phyloP scores from a whole-genome alignment of 768 basidiomycete genomes.

The Chalciporus pseudorubinellus region DNA sequence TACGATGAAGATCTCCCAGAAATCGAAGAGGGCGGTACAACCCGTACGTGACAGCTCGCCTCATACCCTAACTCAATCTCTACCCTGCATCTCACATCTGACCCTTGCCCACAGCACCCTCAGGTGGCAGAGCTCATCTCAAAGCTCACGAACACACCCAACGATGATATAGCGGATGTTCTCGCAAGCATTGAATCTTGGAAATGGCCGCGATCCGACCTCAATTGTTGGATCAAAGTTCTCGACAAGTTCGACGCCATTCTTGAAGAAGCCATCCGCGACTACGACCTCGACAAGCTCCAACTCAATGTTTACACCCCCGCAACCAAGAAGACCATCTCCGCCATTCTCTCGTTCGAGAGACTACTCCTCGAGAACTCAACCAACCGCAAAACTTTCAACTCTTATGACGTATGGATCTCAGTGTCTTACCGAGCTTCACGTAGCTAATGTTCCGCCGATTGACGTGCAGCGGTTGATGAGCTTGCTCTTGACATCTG shows the following conservation, averaged over 20 bases:
- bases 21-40: constrained; percentile 76
- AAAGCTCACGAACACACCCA: constrained; percentile 61
- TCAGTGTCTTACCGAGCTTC: not conserved
- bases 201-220: constrained; percentile 95
- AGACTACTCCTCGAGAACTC: constrained; percentile 92
- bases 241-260: constrained; percentile 94
- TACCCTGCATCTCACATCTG: constrained; percentile 14
- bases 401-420: constrained; percentile 88
- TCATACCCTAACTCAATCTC: not conserved
- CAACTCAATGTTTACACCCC: constrained; percentile 80
- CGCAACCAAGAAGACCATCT: constrained; percentile 66
- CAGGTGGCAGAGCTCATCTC: constrained; percentile 80
- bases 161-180: constrained; percentile 67
- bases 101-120: constrained; percentile 52
- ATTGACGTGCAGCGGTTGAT: constrained; percentile 69
- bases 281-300: constrained; percentile 83
- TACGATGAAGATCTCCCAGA: constrained; percentile 85
- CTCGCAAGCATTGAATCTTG: constrained; percentile 73
- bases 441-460: constrained; percentile 5
- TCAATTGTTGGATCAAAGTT: constrained; percentile 94
- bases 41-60: constrained; percentile 53
- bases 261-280: constrained; percentile 75
- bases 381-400: constrained; percentile 95
- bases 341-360: constrained; percentile 85
- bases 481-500: constrained; percentile 81